A percentile compares a stretch with the other conserved stretches of the same genome.
Evolutionary conservation across 768 basidiomycete species (phyloP).

Genomic region (Lanmaoa rubissima): DNA sequence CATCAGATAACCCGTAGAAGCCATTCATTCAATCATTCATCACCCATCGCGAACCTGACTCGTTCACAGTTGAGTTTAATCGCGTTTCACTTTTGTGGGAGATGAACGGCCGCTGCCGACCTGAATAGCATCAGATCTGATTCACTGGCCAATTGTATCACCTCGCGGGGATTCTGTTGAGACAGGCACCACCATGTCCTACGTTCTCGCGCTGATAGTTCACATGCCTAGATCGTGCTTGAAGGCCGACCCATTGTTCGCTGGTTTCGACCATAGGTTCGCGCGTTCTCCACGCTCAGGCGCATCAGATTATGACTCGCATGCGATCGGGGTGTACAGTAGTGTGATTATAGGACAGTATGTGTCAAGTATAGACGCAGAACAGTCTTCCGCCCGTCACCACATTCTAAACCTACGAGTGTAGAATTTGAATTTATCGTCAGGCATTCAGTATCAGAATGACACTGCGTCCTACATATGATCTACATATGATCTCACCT

Average conservation of each 20-base stretch:
- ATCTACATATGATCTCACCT: not conserved
- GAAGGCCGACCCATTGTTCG: slow-evolving; percentile 18
- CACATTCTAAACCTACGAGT: no score
- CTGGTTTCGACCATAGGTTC: slow-evolving; percentile 13
- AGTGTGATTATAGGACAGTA: slow-evolving; percentile 16
- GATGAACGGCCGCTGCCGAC: slow-evolving; percentile 10
- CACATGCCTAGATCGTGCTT: slow-evolving; percentile 10
- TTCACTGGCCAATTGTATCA: not conserved
- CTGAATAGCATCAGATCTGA: not conserved
- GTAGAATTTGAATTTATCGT: not conserved
- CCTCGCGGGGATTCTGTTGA: not conserved
- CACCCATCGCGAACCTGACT: slow-evolving; percentile 6
- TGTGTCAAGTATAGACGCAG: slow-evolving; percentile 6
- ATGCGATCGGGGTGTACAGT: not conserved
- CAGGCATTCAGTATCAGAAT: not conserved
- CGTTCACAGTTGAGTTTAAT: slow-evolving; percentile 14
- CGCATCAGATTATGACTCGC: not conserved
- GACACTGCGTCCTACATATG: not conserved
- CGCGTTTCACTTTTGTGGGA: not conserved
- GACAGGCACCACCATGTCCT: not conserved
- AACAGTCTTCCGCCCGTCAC: not conserved
- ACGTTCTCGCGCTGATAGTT: slow-evolving; percentile 8
- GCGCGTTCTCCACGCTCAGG: slow-evolving; percentile 1
- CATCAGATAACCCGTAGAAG: slow-evolving; percentile 15
- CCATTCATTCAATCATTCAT: slow-evolving; percentile 6